Evolutionary conservation across 106 monocot genomes (phyloP).

Genomic region (Xerophyta viscosa): DNA sequence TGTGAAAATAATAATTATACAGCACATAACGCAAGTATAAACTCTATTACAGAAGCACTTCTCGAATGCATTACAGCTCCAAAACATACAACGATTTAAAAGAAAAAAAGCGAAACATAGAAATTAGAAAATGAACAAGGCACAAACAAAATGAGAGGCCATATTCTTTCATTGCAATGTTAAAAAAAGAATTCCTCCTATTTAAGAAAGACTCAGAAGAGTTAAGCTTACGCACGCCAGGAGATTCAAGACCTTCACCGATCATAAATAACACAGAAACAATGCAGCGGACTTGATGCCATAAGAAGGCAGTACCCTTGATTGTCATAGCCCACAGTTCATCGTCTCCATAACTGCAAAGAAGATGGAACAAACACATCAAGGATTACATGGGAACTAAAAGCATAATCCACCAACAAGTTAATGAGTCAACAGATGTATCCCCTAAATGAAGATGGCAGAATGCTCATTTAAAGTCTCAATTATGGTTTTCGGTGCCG

Average conservation of each 20-base stretch:
- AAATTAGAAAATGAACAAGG: not conserved
- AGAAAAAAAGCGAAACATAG: not conserved
- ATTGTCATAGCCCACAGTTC: conserved; percentile 81
- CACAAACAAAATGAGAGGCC: not conserved
- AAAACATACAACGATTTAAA: not conserved
- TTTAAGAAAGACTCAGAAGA: not conserved
- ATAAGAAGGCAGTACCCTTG: conserved; percentile 86
- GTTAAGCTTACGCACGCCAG: conserved; percentile 47
- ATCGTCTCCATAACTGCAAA: conserved; percentile 43
- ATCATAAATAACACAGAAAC: conserved; percentile 93
- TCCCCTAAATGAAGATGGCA: too few relatives aligned
- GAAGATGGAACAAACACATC: too few relatives aligned
- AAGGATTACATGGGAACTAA: too few relatives aligned
- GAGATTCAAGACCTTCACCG: conserved; percentile 79
- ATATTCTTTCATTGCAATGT: not conserved
- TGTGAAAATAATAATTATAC: too few relatives aligned
- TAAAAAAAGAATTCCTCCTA: not conserved
- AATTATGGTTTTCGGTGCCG: too few relatives aligned
- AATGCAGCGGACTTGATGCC: conserved; percentile 99
- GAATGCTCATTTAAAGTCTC: too few relatives aligned
- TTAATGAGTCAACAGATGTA: too few relatives aligned
- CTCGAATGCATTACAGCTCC: conserved; percentile 1
- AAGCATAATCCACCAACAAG: too few relatives aligned
- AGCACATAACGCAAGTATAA: too few relatives aligned
- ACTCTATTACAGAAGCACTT: too few relatives aligned